Conservation (phyloP, 139 green algal genomes). For the Edaphochlamys debaryana region DNA sequence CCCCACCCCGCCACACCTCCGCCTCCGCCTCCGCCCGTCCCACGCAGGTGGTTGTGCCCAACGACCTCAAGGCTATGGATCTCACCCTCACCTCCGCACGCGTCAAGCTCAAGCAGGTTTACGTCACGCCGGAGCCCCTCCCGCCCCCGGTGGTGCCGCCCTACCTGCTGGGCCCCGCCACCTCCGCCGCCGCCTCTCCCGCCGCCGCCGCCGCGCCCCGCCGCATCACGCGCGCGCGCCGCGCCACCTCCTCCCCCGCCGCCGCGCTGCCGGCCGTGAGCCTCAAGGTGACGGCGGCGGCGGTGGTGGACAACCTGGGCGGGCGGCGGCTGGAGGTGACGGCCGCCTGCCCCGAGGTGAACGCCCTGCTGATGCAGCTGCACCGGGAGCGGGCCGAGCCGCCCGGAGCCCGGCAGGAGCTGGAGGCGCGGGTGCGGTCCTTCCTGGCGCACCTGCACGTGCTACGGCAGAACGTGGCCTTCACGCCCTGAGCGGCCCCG, state of each 20-base stretch:
- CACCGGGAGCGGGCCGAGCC: background rate
- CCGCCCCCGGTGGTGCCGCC: no score
- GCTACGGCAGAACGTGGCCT: slow-evolving; percentile 11
- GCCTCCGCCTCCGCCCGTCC: background rate
- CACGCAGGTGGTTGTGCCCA: slow-evolving; percentile 3
- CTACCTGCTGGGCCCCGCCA: no score
- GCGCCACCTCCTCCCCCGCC: background rate
- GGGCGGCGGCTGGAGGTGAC: slow-evolving; percentile 30
- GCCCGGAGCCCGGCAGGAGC: background rate
- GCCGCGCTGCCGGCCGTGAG: background rate
- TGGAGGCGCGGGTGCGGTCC: slow-evolving; percentile 9
- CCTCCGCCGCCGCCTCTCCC: background rate
- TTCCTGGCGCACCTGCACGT: slow-evolving; percentile 10
- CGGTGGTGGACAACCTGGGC: slow-evolving; percentile 37
- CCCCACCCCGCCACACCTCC: background rate
- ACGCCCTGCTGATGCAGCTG: slow-evolving; percentile 5
- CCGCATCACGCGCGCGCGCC: background rate
- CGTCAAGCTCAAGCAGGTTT: slow-evolving; percentile 37
- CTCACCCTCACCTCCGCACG: slow-evolving; percentile 37
- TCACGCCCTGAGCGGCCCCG: slow-evolving; percentile 12
- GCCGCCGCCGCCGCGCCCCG: background rate
- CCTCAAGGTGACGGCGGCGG: slow-evolving; percentile 28
- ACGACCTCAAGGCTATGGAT: slow-evolving; percentile 8
- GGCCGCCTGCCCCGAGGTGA: slow-evolving; percentile 12
- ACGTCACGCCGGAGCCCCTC: background rate